These are phyloP conservation scores for Cubamyces sp. DNA, from an alignment of 768 basidiomycete species.

Conservation along the genomic window DNA sequence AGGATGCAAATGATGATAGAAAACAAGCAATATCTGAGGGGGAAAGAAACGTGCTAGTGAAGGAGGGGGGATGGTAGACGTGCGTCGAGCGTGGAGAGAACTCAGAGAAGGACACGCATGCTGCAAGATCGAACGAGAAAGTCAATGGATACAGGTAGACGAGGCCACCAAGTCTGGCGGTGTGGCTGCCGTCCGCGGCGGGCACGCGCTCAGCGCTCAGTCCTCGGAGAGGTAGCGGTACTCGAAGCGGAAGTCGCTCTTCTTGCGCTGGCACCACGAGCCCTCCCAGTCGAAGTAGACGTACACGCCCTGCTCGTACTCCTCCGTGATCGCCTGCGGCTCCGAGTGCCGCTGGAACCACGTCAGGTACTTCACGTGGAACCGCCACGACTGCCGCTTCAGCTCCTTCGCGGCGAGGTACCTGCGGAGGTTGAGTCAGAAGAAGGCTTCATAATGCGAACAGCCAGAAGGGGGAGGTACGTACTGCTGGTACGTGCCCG, in stretches of 20 bases:
- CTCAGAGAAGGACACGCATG: neutral
- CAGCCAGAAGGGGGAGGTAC: slow-evolving; percentile 32
- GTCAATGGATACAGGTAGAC: too few species aligned
- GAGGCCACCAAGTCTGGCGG: too few species aligned
- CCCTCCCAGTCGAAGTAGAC: slow-evolving; percentile 99
- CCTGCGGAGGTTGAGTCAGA: slow-evolving; percentile 43
- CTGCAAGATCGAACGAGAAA: neutral
- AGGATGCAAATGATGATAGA: neutral
- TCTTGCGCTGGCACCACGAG: slow-evolving; percentile 97
- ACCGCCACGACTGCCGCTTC: slow-evolving; percentile 97
- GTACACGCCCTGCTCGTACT: slow-evolving; percentile 99
- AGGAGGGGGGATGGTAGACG: neutral
- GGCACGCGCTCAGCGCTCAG: slow-evolving; percentile 39
- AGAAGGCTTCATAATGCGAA: neutral
- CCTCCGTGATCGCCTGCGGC: slow-evolving; percentile 97
- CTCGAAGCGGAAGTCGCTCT: slow-evolving; percentile 96
- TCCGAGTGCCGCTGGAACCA: slow-evolving; percentile 99
- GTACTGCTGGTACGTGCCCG: slow-evolving; percentile 97
- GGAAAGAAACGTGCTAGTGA: slow-evolving; percentile 5
- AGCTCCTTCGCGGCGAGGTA: slow-evolving; percentile 96
- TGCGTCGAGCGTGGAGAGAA: neutral
- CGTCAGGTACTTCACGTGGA: slow-evolving; percentile 98
- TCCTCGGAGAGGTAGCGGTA: slow-evolving; percentile 95
- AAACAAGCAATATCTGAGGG: neutral
- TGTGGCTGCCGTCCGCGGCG: neutral